phyloP scores from a whole-genome alignment of 352 stramenopile genomes.

The Phytophthora ramorum region DNA sequence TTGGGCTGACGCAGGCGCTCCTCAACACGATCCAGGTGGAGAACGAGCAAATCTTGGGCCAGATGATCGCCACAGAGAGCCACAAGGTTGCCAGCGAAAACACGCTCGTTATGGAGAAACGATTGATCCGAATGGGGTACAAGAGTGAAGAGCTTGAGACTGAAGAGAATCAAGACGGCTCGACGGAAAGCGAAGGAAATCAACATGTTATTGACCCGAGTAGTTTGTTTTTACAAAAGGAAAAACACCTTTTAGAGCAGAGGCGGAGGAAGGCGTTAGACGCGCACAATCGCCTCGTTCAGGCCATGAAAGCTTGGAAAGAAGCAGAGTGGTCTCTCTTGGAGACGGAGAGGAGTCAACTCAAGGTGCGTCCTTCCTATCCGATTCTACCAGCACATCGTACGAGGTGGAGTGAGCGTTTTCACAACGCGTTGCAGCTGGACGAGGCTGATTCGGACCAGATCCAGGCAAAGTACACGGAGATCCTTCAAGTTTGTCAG shows the following conservation, averaged over 20 bases:
- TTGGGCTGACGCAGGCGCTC: slow-evolving; percentile 52
- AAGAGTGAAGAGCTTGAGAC: slow-evolving; percentile 28
- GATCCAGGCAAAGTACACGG: slow-evolving; percentile 83
- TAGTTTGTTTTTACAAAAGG: slow-evolving; percentile 58
- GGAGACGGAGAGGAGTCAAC: slow-evolving; percentile 59
- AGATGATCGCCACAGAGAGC: slow-evolving; percentile 49
- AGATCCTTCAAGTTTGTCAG: slow-evolving; percentile 86
- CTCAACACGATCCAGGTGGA: slow-evolving; percentile 48
- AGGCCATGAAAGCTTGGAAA: slow-evolving; percentile 79
- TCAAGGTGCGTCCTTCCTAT: slow-evolving; percentile 50
- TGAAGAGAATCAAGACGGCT: slow-evolving; percentile 13
- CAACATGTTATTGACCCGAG: slow-evolving; percentile 37
- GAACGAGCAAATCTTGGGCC: slow-evolving; percentile 50
- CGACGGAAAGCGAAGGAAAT: slow-evolving; percentile 12
- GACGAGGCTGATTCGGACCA: slow-evolving; percentile 46
- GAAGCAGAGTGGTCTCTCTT: slow-evolving; percentile 69
- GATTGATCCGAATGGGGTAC: slow-evolving; percentile 73
- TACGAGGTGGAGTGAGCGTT: slow-evolving; percentile 68
- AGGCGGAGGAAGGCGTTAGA: slow-evolving; percentile 61
- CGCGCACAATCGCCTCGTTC: slow-evolving; percentile 57
- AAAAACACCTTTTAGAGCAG: slow-evolving; percentile 55
- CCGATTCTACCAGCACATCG: slow-evolving; percentile 57
- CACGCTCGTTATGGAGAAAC: slow-evolving; percentile 47
- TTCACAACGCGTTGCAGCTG: slow-evolving; percentile 58
- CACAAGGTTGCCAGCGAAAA: slow-evolving; percentile 55